A percentile compares a stretch with the other conserved stretches of the same genome.
Evolutionary conservation across 2,329 filamentous ascomycete genomes (phyloP).

Genomic region (Xylariaceae sp.): DNA sequence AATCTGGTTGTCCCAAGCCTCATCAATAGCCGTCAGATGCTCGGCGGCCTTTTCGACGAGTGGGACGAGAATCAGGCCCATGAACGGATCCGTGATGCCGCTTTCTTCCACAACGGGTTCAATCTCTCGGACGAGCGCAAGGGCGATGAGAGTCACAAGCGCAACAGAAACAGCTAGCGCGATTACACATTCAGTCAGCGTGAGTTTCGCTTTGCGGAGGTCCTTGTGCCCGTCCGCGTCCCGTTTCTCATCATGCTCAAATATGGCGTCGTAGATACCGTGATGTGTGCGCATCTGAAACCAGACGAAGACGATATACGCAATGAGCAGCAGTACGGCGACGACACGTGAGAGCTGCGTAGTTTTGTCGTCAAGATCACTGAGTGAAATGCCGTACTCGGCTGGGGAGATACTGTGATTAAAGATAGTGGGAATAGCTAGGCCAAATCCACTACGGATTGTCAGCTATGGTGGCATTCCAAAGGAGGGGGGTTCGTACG

Average conservation of each 20-base stretch:
- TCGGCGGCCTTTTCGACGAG: constrained; percentile 87
- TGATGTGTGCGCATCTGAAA: constrained; percentile 82
- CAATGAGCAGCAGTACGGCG: constrained; percentile 71
- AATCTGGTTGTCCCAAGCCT: constrained; percentile 83
- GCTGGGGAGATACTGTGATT: constrained; percentile 49
- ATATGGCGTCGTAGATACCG: constrained; percentile 75
- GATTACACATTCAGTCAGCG: constrained; percentile 73
- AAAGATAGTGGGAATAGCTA: constrained; percentile 63
- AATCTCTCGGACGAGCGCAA: constrained; percentile 77
- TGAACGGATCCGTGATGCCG: constrained; percentile 58
- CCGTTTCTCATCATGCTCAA: constrained; percentile 71
- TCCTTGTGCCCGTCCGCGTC: constrained; percentile 70
- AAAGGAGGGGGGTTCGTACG: constrained; percentile 57
- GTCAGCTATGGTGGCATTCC: constrained; percentile 36
- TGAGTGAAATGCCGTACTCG: constrained; percentile 33
- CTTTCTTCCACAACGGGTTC: constrained; percentile 57
- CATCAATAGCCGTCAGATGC: constrained; percentile 82
- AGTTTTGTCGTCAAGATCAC: constrained; percentile 56
- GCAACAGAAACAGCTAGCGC: constrained; percentile 68
- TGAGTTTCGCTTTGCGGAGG: constrained; percentile 69
- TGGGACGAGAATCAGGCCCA: constrained; percentile 77
- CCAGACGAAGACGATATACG: constrained; percentile 70
- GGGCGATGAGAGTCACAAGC: constrained; percentile 75
- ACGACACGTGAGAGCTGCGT: constrained; percentile 73
- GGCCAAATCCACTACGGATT: constrained; percentile 50